phyloP scores from a whole-genome alignment of 1,284 basidiomycete genomes.

The Cystobasidiaceae sp. region DNA sequence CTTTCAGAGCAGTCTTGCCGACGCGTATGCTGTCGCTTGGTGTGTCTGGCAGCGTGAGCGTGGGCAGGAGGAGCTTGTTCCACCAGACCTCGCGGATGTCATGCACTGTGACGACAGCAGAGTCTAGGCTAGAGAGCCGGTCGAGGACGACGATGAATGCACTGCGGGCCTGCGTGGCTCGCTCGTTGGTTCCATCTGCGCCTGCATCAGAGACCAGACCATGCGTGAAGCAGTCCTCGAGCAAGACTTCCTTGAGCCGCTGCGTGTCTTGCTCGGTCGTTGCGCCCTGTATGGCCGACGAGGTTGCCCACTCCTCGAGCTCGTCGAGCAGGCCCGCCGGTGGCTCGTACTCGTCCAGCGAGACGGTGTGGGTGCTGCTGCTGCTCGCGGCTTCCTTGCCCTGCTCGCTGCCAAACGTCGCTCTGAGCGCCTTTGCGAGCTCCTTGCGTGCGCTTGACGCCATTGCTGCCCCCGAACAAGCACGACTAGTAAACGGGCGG shows the following conservation, averaged over 20 bases:
- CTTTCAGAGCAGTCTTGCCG: slow-evolving; percentile 4
- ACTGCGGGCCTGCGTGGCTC: slow-evolving; percentile 1
- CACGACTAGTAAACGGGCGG: too few species aligned
- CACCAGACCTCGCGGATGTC: slow-evolving; percentile 25
- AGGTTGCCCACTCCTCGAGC: slow-evolving; percentile 15
- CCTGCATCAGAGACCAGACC: not conserved
- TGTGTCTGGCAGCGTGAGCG: slow-evolving; percentile 4
- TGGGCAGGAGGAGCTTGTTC: slow-evolving; percentile 20
- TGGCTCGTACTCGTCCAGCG: slow-evolving; percentile 16
- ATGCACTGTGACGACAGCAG: slow-evolving; percentile 2
- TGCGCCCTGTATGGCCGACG: slow-evolving; percentile 13
- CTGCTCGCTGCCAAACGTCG: not conserved
- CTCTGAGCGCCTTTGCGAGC: slow-evolving; percentile 3
- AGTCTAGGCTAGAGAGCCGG: slow-evolving; percentile 15
- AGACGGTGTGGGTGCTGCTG: not conserved
- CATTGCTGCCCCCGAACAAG: slow-evolving; percentile 11
- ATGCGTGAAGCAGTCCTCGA: slow-evolving; percentile 22
- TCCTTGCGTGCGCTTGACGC: slow-evolving; percentile 26
- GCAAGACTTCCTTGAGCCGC: slow-evolving; percentile 9
- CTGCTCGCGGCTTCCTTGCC: not conserved
- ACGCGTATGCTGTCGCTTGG: slow-evolving; percentile 10
- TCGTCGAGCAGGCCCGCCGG: slow-evolving; percentile 15
- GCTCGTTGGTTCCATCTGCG: not conserved
- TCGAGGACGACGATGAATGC: slow-evolving; percentile 26
- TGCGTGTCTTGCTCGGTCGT: slow-evolving; percentile 11